Evolutionary conservation across 805 yeast genomes (phyloP), one percentile per base, ranked within the genome.

Genomic region (Lachancea meyersii): DNA sequence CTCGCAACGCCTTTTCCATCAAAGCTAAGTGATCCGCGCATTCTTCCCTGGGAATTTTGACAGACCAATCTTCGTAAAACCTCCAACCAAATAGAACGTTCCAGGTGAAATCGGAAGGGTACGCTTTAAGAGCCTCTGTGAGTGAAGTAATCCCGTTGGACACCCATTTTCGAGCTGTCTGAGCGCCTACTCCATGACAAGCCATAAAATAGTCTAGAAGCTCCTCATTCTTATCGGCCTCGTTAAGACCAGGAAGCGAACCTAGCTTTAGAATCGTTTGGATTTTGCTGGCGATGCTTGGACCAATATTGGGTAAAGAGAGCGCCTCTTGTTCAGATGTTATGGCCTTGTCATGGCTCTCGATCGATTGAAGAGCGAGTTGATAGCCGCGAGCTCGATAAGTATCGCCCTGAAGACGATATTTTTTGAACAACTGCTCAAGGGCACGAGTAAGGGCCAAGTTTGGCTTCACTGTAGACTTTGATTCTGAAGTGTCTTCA

Each of bases 241-340:
- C 48, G 6, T 50, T 41, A 5, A 58, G 40, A 0, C 64, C 62
- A 5, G 60, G 58, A 22, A 58, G 41, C 1, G 27, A 32, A 0
- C 61, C 63, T 1, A 49, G 38, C 20, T 54, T 50, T n/a, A 59
- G 36, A 10, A 61, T 43, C 10, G 40, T 39, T 36, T 59, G 59
- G 17, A 60, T 58, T 38, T 61, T 61, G 31, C 49, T 55, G 2
- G 61, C 61, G 40, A 61, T 58, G 23, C 65, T 56, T 41, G 58
- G 49, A 6, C 44, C 44, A 28, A 41, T 23, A 14, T 41, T 35
- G 8, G 44, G 44, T 6, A 41, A 18, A 3, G 54, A 41, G 14
- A 59, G 38, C 4, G 65, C 64, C 44, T 59, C 54, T 21, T 44
- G 38, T 10, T 61, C 63, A 5, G 61, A 53, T 16, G 38, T 35